phyloP scores from a whole-genome alignment of 148 eudicot genomes.

The Pharnaceum exiguum region DNA sequence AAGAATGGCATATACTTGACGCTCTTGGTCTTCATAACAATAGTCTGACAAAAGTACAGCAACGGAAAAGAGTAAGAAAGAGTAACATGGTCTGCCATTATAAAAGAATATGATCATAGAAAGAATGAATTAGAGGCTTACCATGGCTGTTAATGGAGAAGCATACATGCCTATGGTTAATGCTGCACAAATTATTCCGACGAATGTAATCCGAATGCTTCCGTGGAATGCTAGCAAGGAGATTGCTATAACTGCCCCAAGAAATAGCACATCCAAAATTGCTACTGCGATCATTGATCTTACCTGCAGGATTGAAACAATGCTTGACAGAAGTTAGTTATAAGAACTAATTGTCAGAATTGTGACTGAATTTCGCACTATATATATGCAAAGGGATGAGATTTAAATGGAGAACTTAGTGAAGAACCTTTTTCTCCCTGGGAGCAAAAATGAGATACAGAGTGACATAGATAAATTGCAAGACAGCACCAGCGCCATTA shows the following conservation, averaged over 20 bases:
- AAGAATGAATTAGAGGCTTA: neutral
- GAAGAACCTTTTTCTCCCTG: conserved; percentile 1
- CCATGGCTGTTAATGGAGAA: conserved; percentile 25
- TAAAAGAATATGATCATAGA: neutral
- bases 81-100: neutral
- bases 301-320: neutral
- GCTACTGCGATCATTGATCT: conserved; percentile 7
- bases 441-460: conserved; percentile 21
- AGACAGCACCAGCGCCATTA: conserved; percentile 14
- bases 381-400: neutral
- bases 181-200: conserved; percentile 4
- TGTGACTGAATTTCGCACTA: neutral
- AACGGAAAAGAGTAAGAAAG: neutral
- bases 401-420: neutral
- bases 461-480: conserved; percentile 9
- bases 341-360: neutral
- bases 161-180: conserved; percentile 22
- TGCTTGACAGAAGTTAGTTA: neutral
- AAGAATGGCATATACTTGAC: conserved; percentile 25
- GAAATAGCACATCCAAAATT: neutral
- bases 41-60: neutral
- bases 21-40: conserved; percentile 12
- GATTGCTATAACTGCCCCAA: too few relatives aligned
- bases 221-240: neutral
- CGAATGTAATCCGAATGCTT: neutral